Conservation (phyloP, 805 yeast genomes). For the Ogataea methylovora region DNA sequence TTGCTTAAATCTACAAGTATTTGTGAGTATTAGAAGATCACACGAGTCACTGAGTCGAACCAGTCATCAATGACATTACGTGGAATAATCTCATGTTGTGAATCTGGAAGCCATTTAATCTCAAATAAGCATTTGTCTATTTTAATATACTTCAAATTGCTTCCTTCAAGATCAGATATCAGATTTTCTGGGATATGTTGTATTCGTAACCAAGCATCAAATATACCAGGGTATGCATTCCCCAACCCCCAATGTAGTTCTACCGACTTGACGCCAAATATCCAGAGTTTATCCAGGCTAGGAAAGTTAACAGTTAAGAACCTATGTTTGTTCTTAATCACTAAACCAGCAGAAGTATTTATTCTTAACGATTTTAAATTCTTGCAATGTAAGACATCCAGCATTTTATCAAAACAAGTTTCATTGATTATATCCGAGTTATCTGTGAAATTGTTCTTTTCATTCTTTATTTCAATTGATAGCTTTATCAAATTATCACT, state of each 20-base stretch:
- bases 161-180: constrained; percentile 4
- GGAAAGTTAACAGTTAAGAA: constrained; percentile 11
- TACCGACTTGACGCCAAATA: constrained; percentile 43
- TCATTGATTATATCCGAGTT: constrained; percentile 3
- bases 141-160: constrained; percentile 31
- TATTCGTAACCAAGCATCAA: constrained; percentile 51
- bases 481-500: constrained; percentile 12
- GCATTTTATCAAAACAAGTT: too few relatives aligned
- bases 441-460: constrained; percentile 12
- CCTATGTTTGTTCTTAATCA: too few relatives aligned
- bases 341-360: too few relatives aligned
- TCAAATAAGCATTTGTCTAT: constrained; percentile 45
- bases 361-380: too few relatives aligned
- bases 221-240: constrained; percentile 43
- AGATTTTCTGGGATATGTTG: constrained; percentile 44
- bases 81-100: constrained; percentile 24
- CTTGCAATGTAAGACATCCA: too few relatives aligned
- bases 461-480: constrained; percentile 17
- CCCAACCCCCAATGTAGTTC: constrained; percentile 52
- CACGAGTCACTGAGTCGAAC: constrained; percentile 29
- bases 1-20: too few relatives aligned
- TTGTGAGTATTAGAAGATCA: too few relatives aligned
- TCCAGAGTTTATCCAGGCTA: constrained; percentile 29
- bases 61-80: constrained; percentile 39
- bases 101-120: constrained; percentile 8